Conservation (phyloP, 1,284 basidiomycete species). For the Hypsizygus ulmarius region DNA sequence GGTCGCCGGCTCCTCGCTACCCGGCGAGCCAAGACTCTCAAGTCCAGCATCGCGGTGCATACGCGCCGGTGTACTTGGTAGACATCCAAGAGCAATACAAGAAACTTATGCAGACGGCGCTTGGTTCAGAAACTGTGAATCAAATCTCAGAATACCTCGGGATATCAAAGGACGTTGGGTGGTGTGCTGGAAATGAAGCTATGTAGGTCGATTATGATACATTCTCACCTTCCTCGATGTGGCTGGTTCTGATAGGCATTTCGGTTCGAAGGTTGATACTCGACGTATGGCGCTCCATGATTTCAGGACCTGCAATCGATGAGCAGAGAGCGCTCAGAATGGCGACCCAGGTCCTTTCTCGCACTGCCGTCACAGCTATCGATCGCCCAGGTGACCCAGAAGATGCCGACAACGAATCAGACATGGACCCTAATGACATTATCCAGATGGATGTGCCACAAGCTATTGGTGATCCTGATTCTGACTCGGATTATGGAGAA, state of each 20-base stretch:
- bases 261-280: conserved; percentile 24
- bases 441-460: conserved; percentile 3
- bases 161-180: conserved; percentile 23
- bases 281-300: conserved; percentile 33
- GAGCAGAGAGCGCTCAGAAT: conserved; percentile 24
- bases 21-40: neutral
- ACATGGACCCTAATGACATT: conserved; percentile 29
- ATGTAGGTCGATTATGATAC: conserved; percentile 22
- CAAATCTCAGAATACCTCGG: conserved; percentile 25
- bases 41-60: neutral
- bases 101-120: conserved; percentile 25
- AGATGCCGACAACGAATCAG: conserved; percentile 24
- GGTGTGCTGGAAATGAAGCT: conserved; percentile 41
- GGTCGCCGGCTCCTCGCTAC: conserved; percentile 5
- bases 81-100: conserved; percentile 31
- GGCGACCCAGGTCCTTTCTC: neutral
- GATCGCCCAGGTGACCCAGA: neutral
- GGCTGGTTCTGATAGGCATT: neutral
- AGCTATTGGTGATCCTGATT: conserved; percentile 8
- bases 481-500: conserved; percentile 16
- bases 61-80: conserved; percentile 31
- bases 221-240: neutral
- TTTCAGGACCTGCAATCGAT: conserved; percentile 31
- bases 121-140: conserved; percentile 22
- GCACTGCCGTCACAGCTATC: neutral